phyloP scores from a whole-genome alignment of 2,329 filamentous ascomycete genomes.

The Colletotrichum cordylinicola region DNA sequence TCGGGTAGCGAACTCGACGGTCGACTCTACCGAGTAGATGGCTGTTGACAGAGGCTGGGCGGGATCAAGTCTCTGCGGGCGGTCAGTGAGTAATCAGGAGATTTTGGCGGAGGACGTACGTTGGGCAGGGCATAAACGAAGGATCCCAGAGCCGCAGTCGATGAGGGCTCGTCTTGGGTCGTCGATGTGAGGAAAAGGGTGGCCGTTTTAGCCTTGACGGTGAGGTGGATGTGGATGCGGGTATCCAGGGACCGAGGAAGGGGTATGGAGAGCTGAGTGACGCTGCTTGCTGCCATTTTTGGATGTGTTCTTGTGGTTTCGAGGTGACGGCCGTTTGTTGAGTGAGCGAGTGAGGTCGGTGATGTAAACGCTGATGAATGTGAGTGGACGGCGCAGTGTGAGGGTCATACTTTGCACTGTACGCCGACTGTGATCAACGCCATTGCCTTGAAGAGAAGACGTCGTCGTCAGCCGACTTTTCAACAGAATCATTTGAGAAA shows the following conservation, averaged over 20 bases:
- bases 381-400: not conserved
- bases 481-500: not conserved
- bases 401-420: not conserved
- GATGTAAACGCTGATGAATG: not conserved
- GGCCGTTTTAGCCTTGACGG: constrained; percentile 61
- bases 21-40: constrained; percentile 77
- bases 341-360: not conserved
- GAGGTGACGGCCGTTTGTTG: not conserved
- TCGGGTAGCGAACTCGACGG: constrained; percentile 85
- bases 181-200: constrained; percentile 68
- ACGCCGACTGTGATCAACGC: not conserved
- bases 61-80: constrained; percentile 54
- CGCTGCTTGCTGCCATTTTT: constrained; percentile 20
- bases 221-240: constrained; percentile 65
- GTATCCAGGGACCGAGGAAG: constrained; percentile 66
- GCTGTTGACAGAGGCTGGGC: constrained; percentile 76
- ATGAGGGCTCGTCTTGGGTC: constrained; percentile 54
- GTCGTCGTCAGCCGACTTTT: not conserved
- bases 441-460: not conserved
- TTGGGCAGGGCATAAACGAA: constrained; percentile 95
- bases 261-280: constrained; percentile 59
- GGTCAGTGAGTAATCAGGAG: not conserved
- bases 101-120: constrained; percentile 54
- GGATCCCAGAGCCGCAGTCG: constrained; percentile 73
- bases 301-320: not conserved